Percentiles rank a stretch among this genome's conserved stretches.
Evolutionary conservation across 352 stramenopile genomes (phyloP).

Genomic region (Globisporangium middletonii): DNA sequence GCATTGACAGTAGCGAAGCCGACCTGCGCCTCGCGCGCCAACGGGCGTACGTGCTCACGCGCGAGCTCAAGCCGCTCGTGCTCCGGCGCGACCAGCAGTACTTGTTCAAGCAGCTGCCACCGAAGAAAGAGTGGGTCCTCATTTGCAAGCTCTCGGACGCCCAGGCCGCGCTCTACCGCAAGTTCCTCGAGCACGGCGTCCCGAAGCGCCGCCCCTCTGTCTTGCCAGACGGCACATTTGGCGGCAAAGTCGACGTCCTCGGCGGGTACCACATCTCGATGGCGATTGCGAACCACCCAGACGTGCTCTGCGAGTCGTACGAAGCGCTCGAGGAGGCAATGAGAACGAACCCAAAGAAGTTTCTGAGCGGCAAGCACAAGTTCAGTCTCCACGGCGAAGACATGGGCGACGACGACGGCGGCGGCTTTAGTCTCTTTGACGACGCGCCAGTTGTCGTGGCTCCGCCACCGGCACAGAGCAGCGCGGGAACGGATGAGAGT

Average conservation of each 20-base stretch:
- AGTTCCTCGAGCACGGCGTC: conserved; percentile 59
- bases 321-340: conserved; percentile 51
- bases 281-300: conserved; percentile 86
- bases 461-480: neutral
- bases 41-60: conserved; percentile 75
- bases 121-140: conserved; percentile 88
- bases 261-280: conserved; percentile 84
- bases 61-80: conserved; percentile 74
- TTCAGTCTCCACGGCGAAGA: conserved; percentile 39
- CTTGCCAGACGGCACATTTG: conserved; percentile 12
- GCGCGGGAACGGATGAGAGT: conserved; percentile 21
- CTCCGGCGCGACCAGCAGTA: conserved; percentile 84
- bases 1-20: conserved; percentile 65
- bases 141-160: conserved; percentile 75
- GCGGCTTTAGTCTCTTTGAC: conserved; percentile 33
- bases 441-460: neutral
- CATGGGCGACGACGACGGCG: conserved; percentile 51
- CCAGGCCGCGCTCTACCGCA: conserved; percentile 69
- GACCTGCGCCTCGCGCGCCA: conserved; percentile 68
- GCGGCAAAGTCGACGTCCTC: conserved; percentile 64
- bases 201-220: conserved; percentile 25
- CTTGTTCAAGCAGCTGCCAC: conserved; percentile 75
- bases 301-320: conserved; percentile 72
- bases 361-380: conserved; percentile 22
- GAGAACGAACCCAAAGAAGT: conserved; percentile 21